These are phyloP conservation scores for Xylariaceae sp. DNA, from an alignment of 2,329 filamentous ascomycete species.

Conservation along the genomic window DNA sequence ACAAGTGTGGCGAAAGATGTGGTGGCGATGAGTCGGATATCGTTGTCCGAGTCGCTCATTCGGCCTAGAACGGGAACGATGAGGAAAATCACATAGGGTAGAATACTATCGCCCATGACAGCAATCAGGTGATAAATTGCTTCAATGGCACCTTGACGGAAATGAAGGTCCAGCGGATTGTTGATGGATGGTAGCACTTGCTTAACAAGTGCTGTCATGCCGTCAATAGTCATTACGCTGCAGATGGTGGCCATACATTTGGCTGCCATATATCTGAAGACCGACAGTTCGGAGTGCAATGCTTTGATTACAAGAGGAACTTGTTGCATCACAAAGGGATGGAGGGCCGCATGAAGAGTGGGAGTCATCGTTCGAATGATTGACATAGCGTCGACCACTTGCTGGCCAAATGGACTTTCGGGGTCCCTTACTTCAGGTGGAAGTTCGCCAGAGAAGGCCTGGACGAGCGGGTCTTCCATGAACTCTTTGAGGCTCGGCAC, in stretches of 20 bases:
- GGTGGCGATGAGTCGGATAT: constrained; percentile 88
- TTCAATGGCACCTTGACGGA: constrained; percentile 90
- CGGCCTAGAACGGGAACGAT: constrained; percentile 94
- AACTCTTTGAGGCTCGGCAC: constrained; percentile 76
- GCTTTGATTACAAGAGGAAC: constrained; percentile 83
- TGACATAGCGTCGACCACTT: constrained; percentile 90
- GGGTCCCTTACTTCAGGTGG: constrained; percentile 69
- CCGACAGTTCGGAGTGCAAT: constrained; percentile 79
- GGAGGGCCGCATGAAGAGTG: constrained; percentile 70
- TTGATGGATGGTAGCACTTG: constrained; percentile 87
- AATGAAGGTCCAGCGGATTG: constrained; percentile 82
- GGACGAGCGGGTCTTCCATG: constrained; percentile 74
- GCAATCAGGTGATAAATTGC: constrained; percentile 95
- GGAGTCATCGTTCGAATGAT: constrained; percentile 88
- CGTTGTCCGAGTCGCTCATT: constrained; percentile 98
- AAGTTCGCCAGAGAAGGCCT: constrained; percentile 67
- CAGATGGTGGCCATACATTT: constrained; percentile 97
- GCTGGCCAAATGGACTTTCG: constrained; percentile 74
- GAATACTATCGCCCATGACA: constrained; percentile 92
- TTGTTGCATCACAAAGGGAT: constrained; percentile 75
- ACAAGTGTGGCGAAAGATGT: constrained; percentile 96
- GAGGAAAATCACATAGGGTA: constrained; percentile 98
- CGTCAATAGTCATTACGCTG: constrained; percentile 90
- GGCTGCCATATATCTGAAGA: constrained; percentile 92
- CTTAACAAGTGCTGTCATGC: constrained; percentile 93